These are phyloP conservation scores for Kuraishia borneana DNA, from an alignment of 805 yeast genomes.

Conservation along the genomic window DNA sequence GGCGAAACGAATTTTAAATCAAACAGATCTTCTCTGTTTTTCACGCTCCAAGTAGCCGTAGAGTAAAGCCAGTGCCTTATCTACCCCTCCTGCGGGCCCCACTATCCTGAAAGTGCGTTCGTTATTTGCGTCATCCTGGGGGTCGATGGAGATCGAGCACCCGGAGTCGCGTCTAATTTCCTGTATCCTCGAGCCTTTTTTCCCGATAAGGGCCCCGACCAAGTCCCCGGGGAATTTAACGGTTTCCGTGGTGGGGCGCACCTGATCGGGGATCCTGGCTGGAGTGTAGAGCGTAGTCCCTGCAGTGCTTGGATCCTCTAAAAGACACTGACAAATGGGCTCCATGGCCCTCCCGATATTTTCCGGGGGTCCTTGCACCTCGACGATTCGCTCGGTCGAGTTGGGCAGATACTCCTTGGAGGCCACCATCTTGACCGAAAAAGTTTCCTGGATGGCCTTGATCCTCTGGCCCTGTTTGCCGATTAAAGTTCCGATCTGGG, in stretches of 20 bases:
- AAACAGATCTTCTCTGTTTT: constrained; percentile 14
- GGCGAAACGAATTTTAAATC: too few species aligned
- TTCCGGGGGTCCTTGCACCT: constrained; percentile 69
- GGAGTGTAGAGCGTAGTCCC: constrained; percentile 60
- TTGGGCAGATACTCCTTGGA: constrained; percentile 74
- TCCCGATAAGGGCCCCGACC: constrained; percentile 87
- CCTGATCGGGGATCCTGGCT: constrained; percentile 9
- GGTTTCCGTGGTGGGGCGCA: constrained; percentile 20
- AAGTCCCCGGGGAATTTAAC: constrained; percentile 63
- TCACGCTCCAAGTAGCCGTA: constrained; percentile 50
- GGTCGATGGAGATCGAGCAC: constrained; percentile 67
- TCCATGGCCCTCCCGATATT: constrained; percentile 46
- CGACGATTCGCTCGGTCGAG: constrained; percentile 79
- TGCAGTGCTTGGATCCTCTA: constrained; percentile 61
- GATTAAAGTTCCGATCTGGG: constrained; percentile 81
- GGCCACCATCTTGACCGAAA: constrained; percentile 72
- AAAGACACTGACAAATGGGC: constrained; percentile 55
- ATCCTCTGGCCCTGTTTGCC: constrained; percentile 78
- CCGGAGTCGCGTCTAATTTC: constrained; percentile 73
- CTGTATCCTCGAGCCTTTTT: constrained; percentile 75
- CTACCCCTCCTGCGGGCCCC: constrained; percentile 46
- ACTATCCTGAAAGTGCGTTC: constrained; percentile 63
- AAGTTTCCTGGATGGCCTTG: constrained; percentile 62
- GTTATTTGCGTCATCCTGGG: constrained; percentile 50
- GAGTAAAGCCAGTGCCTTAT: constrained; percentile 37